Percentiles rank a stretch among this genome's conserved stretches.
Conservation (phyloP, 192 early-diverging fungal species). For the Geranomyces michiganensis region DNA sequence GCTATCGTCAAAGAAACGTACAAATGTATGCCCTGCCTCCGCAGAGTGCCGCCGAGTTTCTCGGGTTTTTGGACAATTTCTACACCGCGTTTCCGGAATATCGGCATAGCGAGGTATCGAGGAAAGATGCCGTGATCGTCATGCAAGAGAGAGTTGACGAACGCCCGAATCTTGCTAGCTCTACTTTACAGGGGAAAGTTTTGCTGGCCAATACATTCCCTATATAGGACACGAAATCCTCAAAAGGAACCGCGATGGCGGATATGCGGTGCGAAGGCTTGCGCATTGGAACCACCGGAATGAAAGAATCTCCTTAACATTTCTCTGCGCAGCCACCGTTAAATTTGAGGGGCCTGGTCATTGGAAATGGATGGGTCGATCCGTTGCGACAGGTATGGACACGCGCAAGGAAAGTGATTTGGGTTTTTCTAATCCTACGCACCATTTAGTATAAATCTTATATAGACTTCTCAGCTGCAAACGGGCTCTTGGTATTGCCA, state of each 20-base stretch:
- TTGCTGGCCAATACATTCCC: slow-evolving; percentile 73
- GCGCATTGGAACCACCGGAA: too few relatives aligned
- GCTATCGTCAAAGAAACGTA: not conserved
- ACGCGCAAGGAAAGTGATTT: too few relatives aligned
- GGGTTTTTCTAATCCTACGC: too few relatives aligned
- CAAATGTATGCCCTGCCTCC: not conserved
- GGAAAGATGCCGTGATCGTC: too few relatives aligned
- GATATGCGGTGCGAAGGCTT: too few relatives aligned
- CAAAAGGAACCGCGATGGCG: slow-evolving; percentile 32
- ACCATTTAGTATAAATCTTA: slow-evolving; percentile 53
- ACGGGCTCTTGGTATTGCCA: slow-evolving; percentile 37
- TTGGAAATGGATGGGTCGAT: slow-evolving; percentile 83
- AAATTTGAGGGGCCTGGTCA: slow-evolving; percentile 57
- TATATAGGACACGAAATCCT: slow-evolving; percentile 65
- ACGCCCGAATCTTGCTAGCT: slow-evolving; percentile 36
- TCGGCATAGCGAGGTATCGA: slow-evolving; percentile 17
- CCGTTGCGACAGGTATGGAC: slow-evolving; percentile 51
- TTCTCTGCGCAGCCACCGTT: slow-evolving; percentile 18
- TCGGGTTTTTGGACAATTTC: slow-evolving; percentile 60
- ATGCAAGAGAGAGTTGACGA: too few relatives aligned
- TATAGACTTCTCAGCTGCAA: slow-evolving; percentile 43
- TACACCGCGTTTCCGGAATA: slow-evolving; percentile 61
- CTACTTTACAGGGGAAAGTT: slow-evolving; percentile 77
- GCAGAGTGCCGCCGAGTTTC: slow-evolving; percentile 47
- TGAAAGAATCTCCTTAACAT: too few relatives aligned